These are phyloP conservation scores for Neopestalotiopsis sp. DNA, from an alignment of 2,329 filamentous ascomycete genomes.

Conservation along the genomic window DNA sequence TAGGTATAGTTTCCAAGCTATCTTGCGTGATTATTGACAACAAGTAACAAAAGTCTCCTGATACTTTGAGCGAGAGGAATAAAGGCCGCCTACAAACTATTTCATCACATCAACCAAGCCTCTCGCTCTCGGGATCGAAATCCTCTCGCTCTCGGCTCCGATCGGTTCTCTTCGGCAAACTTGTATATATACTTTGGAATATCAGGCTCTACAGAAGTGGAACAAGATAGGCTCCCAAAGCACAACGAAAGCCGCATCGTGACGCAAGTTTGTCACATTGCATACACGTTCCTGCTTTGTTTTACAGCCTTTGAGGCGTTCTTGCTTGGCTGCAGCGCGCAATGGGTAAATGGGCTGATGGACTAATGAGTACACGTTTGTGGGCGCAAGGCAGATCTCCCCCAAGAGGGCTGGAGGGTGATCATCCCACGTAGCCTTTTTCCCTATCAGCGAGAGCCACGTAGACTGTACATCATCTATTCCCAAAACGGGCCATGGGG, in stretches of 20 bases:
- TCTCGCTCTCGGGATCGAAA: background rate
- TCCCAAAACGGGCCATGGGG: background rate
- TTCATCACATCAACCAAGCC: background rate
- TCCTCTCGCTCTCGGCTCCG: background rate
- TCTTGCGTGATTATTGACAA: background rate
- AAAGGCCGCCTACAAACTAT: too few species aligned
- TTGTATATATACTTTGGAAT: background rate
- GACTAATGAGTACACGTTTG: background rate
- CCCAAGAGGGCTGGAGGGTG: background rate
- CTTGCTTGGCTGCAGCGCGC: too few species aligned
- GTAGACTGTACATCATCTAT: constrained; percentile 6
- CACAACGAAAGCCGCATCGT: background rate
- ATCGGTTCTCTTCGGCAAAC: constrained; percentile 1
- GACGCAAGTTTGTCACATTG: constrained; percentile 11
- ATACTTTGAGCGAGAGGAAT: too few species aligned
- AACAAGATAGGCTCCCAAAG: background rate
- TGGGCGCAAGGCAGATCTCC: background rate
- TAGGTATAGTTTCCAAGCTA: background rate
- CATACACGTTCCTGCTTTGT: constrained; percentile 5
- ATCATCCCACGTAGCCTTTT: constrained; percentile 16
- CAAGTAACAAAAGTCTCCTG: too few species aligned
- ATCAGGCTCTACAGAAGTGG: background rate
- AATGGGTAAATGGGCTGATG: too few species aligned
- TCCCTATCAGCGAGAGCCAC: constrained; percentile 29
- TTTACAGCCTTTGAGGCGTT: background rate